Base-by-base conservation (phyloP, 176 grass and related monocot species). In the Hsuehochloa calcarea region DNA sequence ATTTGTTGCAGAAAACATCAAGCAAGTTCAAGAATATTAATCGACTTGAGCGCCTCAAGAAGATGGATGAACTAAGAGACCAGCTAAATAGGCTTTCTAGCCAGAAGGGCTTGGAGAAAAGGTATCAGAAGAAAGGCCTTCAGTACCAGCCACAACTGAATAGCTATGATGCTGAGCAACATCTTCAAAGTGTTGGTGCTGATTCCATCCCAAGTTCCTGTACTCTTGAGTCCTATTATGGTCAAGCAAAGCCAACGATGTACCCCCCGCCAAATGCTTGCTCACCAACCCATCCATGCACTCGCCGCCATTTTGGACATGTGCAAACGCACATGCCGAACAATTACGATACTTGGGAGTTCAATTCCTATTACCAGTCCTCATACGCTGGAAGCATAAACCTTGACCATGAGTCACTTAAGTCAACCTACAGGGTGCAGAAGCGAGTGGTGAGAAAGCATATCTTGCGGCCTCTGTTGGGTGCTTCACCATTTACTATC, bases 61-160 rank as follows among this genome's bases (percentile, higher is more conserved):
- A 92, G 92, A 89, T 99, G 81, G 91, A 92, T 77, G 93, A 81
- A 12, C 77, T 96, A 56, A 92, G 91, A 81, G 84, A 91, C 67
- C 84, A 89, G 64, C 82, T 94, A 47, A 88, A 49, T 75, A 89
- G 75, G 75, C 88, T 91, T 68, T 92, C 81, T 50, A 93, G 80
- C 77, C 70, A 82, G 71, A 90, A 79, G 70, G 27, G 45, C 3
- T 62, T 49, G 19, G 87, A 75, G 37, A 82, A 62, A 82, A 92
- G 68, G 16, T 82, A 84, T 61, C 70, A 75, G 19, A 74, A 46
- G 10, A 88, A 77, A 84, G 87, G 66, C 41, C 40, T 67, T 40
- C 78, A 90, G 70, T 82, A 80, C 65, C 78, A 61, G 35, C 90
- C 84, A 70, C 81, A 88, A 58, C 56, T 77, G 15, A 77, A 84